Evolutionary conservation across 495 filamentous ascomycete species (phyloP).

Genomic region (Podospora pseudocomata): DNA sequence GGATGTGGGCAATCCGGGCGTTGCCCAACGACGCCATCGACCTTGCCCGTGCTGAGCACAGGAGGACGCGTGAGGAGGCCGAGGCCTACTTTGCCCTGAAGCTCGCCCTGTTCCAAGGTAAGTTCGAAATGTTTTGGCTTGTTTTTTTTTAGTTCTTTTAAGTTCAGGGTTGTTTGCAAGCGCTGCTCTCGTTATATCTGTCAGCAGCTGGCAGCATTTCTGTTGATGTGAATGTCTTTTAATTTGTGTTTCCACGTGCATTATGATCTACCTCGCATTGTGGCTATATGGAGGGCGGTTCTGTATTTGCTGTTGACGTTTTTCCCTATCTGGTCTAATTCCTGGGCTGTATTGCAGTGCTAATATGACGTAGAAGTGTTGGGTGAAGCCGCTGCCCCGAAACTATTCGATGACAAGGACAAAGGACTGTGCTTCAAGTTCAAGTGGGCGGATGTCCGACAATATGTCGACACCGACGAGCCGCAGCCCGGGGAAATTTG

Average conservation of each 20-base stretch:
- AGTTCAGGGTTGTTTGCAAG: background rate
- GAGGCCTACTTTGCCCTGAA: background rate
- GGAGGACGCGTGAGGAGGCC: background rate
- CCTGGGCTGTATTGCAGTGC: background rate
- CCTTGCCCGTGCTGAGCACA: background rate
- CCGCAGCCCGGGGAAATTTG: background rate
- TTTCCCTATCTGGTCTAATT: background rate
- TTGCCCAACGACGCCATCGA: background rate
- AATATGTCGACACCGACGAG: constrained; percentile 37
- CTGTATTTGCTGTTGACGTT: background rate
- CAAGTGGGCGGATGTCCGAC: constrained; percentile 58
- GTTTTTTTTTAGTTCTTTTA: background rate
- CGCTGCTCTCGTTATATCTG: background rate
- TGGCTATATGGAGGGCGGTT: too few relatives aligned
- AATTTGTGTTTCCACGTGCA: background rate
- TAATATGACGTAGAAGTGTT: background rate
- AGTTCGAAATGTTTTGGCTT: background rate
- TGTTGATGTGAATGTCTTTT: background rate
- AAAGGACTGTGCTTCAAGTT: constrained; percentile 60
- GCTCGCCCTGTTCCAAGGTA: background rate
- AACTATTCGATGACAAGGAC: background rate
- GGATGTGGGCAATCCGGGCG: background rate
- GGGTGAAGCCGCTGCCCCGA: background rate
- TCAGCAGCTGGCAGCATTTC: background rate
- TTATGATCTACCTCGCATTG: background rate